These are phyloP conservation scores for Mycena maculata DNA, from an alignment of 768 basidiomycete species.

Conservation along the genomic window DNA sequence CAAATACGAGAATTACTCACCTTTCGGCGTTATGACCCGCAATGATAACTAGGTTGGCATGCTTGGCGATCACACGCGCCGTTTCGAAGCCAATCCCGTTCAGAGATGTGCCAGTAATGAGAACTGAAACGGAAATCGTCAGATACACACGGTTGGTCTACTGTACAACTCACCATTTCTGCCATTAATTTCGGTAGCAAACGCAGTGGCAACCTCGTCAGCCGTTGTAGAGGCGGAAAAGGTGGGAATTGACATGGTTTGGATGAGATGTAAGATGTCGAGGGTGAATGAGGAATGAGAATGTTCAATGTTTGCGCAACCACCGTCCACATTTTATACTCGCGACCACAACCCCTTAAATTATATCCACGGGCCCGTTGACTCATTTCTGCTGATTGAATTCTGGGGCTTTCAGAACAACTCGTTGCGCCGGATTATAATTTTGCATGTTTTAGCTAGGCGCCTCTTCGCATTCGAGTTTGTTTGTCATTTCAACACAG, in stretches of 20 bases:
- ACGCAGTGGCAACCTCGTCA: background rate
- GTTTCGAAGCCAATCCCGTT: conserved; percentile 10
- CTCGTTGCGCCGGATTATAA: no score
- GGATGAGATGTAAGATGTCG: no score
- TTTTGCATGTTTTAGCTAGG: no score
- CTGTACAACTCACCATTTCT: background rate
- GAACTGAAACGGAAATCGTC: background rate
- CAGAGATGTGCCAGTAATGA: conserved; percentile 14
- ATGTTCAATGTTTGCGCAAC: no score
- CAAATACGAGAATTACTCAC: background rate
- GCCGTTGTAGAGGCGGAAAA: background rate
- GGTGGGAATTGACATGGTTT: background rate
- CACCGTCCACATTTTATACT: no score
- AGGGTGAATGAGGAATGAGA: no score
- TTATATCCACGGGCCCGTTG: no score
- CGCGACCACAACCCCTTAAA: no score
- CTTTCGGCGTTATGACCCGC: conserved; percentile 7
- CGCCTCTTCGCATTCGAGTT: no score
- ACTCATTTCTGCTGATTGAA: no score
- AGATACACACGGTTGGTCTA: background rate
- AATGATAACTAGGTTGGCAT: conserved; percentile 13
- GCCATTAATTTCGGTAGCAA: background rate
- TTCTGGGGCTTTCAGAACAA: no score
- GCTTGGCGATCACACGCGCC: conserved; percentile 3
- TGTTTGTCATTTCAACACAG: no score